Base-by-base conservation (phyloP, 371 early-diverging fungal species). In the Mitosporidium daphniae region DNA sequence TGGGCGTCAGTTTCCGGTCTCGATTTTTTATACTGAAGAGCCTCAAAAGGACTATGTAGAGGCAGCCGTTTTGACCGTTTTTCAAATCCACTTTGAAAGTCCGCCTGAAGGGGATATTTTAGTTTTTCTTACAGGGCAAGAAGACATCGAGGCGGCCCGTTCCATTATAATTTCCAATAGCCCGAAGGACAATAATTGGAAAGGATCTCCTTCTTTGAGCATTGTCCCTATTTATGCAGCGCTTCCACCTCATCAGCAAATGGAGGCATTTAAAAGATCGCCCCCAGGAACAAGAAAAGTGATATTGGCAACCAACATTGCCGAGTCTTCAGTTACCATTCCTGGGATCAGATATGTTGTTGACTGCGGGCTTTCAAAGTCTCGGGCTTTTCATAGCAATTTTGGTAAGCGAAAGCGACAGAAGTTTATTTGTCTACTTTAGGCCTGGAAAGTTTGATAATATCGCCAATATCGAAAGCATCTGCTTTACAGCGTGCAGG, bases 291-390 rank as follows among this genome's bases (percentile, higher is more conserved):
- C 75, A 0, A 55, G 89, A 22, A 86, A 93, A 38, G 61, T 93
- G 9, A 77, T 95, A 33, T 66, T 95, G 65, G 39, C 55, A 55
- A 98, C 99, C 14, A 95, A 98, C 39, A 80, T 98, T 5, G 91
- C 94, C 3, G 99, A 98, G 47, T 91, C 97, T 0, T 75, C 78
- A 8, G 56, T 98, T 10, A 98, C 99, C 1, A 91, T 98, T 23
- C 82, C 82, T 8, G 64, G 66, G 14, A 62, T 98, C 28, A 56
- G 59, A 8, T 89, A 80, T 40, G 93, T 98, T 1, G 66, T 98
- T 8, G 99, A 98, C 44, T 55, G 61, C 23, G 99, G 97, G 14
- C 64, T 70, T 40, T 65, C 60, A 12, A 98, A 98, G 38, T 19
- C 31, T 10, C 43, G 44, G 20, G n/a, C n/a, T n/a, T n/a, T n/a